These are phyloP conservation scores for Smittium mucronatum DNA, from an alignment of 371 early-diverging fungal species.

Conservation along the genomic window DNA sequence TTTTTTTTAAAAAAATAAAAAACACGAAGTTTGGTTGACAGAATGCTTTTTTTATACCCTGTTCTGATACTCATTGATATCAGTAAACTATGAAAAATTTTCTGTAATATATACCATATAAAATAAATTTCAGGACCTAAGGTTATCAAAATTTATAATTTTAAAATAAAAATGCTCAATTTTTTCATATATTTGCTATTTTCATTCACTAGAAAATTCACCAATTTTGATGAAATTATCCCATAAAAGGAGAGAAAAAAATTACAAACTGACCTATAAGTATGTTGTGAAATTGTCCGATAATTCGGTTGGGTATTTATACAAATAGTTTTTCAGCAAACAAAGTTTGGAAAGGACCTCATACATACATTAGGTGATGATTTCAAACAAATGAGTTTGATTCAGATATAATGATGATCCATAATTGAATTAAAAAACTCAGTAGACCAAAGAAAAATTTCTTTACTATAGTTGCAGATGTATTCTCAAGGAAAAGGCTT, in stretches of 20 bases:
- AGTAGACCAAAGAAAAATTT: background rate
- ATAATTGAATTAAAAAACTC: background rate
- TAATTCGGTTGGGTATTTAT: background rate
- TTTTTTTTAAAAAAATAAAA: too few relatives aligned
- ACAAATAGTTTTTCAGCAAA: background rate
- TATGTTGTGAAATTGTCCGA: background rate
- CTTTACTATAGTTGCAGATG: background rate
- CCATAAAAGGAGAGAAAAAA: background rate
- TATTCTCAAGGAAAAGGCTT: background rate
- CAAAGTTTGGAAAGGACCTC: background rate
- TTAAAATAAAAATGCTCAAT: too few relatives aligned
- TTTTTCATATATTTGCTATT: too few relatives aligned
- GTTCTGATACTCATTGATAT: too few relatives aligned
- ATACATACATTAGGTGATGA: background rate
- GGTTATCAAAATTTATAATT: too few relatives aligned
- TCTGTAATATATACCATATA: too few relatives aligned
- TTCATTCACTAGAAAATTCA: too few relatives aligned
- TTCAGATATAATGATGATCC: background rate
- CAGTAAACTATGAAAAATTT: too few relatives aligned
- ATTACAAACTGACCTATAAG: background rate
- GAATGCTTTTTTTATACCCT: too few relatives aligned
- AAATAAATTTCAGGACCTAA: too few relatives aligned
- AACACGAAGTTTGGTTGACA: too few relatives aligned
- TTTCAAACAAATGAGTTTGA: background rate
- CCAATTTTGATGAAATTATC: background rate